Base-by-base conservation (phyloP, 768 basidiomycete species). In the Crassisporium funariophilum region DNA sequence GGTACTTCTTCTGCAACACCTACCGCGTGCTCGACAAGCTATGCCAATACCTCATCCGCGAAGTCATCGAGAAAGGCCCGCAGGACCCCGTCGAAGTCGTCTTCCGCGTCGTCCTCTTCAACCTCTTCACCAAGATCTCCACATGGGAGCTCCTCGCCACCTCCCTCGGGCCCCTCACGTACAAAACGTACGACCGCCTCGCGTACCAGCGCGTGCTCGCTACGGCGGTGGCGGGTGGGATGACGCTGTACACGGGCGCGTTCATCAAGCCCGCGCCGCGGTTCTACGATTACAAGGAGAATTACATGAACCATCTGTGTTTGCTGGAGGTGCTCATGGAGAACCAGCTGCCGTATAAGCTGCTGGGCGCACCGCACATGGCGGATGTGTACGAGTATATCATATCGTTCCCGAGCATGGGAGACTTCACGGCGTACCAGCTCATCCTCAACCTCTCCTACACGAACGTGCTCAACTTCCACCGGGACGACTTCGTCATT, bases 61-160 rank as follows among this genome's bases (percentile, higher is more conserved):
- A 88, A 45, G 86, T 91, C 49, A 82, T 91, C 50, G 75, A 83
- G 54, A 78, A 80, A 56, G 88, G 88, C 29, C 70, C 79, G 2
- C 82, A 83, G 54, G 65, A 71, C 22, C 74, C 77, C 16, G 64
- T 66, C 11, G 89, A 91, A 62, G 61, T 88, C 43, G 75, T 79
- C 17, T 91, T 91, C 54, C 84, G 89, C 35, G 76, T 91, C 46
- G 48, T 75, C 13, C 71, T 91, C 31, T 91, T 86, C 73, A 84
- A 83, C 56, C 71, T 70, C 10, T 91, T 86, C 69, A 87, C 83
- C 53, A 81, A 68, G 54, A 82, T 85, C 35, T 78, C 78, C 47
- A 91, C 89, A 7, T 91, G 86, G 79, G 77, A 87, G 60, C 65
- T 75, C 13, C 69, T 91, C 20, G 67, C 69, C 38, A 46, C 63